phyloP scores from a whole-genome alignment of 2,329 filamentous ascomycete species.

The Leptographium procerum region DNA sequence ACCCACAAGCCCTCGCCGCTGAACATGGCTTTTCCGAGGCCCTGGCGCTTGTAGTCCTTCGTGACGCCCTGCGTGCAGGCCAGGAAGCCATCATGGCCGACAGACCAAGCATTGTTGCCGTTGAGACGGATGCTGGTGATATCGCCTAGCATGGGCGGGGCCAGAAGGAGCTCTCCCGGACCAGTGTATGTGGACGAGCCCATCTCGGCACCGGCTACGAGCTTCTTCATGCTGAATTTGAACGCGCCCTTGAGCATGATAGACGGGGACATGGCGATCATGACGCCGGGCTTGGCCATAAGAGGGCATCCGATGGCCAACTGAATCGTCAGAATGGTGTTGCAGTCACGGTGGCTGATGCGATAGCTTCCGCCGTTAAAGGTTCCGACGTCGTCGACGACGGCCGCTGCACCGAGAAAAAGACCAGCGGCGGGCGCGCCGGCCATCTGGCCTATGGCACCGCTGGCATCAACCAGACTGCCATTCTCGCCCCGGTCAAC shows the following conservation, averaged over 20 bases:
- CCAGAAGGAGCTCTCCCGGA: constrained; percentile 80
- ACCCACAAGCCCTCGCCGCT: constrained; percentile 86
- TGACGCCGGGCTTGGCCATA: constrained; percentile 67
- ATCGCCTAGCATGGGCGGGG: constrained; percentile 70
- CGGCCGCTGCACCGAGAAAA: constrained; percentile 52
- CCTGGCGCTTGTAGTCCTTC: constrained; percentile 81
- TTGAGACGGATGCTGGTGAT: constrained; percentile 67
- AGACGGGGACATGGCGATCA: constrained; percentile 91
- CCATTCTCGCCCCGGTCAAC: background rate
- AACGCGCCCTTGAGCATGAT: constrained; percentile 72
- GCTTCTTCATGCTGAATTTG: constrained; percentile 85
- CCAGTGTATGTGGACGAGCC: constrained; percentile 71
- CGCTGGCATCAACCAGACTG: background rate
- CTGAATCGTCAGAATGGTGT: constrained; percentile 81
- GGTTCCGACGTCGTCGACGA: constrained; percentile 78
- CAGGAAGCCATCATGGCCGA: constrained; percentile 79
- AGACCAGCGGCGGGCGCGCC: constrained; percentile 35
- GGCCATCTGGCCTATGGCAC: constrained; percentile 11
- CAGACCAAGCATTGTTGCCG: constrained; percentile 66
- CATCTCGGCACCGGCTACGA: constrained; percentile 75
- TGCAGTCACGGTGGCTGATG: constrained; percentile 84
- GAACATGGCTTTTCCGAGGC: constrained; percentile 83
- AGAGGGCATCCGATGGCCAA: constrained; percentile 82
- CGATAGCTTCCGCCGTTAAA: constrained; percentile 95
- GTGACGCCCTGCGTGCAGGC: constrained; percentile 75